Base-by-base conservation (phyloP, 2,329 filamentous ascomycete genomes). In the Periconia digitata region DNA sequence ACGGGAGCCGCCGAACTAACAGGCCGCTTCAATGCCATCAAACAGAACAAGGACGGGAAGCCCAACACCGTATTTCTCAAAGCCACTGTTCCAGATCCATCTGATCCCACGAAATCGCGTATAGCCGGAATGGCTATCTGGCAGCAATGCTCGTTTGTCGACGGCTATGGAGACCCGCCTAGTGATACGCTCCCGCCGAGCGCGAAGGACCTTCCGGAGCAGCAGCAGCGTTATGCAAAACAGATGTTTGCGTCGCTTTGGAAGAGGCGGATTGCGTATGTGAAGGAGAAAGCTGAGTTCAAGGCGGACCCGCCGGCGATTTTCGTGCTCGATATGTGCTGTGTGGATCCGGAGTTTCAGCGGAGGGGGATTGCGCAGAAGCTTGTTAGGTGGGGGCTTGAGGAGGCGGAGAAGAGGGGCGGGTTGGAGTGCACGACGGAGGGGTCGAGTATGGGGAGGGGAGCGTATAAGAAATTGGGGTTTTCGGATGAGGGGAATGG, bases 121-220 rank as follows among this genome's bases (percentile, higher is more conserved):
- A 69, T 82, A n/a, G 81, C 70, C 8, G 82, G 81, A 15, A 50
- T 79, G 22, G 79, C 81, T 2, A 76, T 83, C 46, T 85, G 82
- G 82, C 57, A 70, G 8, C 81, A 84, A 53, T 62, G 71, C 0
- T 83, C 81, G 0, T 63, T 70, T 6, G 73, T 82, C 0, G 67
- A 73, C 2, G 80, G 79, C 12, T 60, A 73, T 41, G 81, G 81
- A 12, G 74, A 78, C 21, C 51, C 59, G 12, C 66, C 63, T 7
- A 56, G 55, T 3, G 51, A 55, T 18, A 53, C 59, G 24, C 39
- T 61, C 18, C 52, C 49, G 20, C 73, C 68, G 1, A 41, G 36
- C 12, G 47, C 67, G 4, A 60, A 68, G 13, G 67, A 74, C 17
- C 55, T 76, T 3, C 56, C 81, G 47, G 67, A 75, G 32, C 47